Conservation (phyloP, 2,329 filamentous ascomycete genomes). For the Pseudodiploospora longispora region DNA sequence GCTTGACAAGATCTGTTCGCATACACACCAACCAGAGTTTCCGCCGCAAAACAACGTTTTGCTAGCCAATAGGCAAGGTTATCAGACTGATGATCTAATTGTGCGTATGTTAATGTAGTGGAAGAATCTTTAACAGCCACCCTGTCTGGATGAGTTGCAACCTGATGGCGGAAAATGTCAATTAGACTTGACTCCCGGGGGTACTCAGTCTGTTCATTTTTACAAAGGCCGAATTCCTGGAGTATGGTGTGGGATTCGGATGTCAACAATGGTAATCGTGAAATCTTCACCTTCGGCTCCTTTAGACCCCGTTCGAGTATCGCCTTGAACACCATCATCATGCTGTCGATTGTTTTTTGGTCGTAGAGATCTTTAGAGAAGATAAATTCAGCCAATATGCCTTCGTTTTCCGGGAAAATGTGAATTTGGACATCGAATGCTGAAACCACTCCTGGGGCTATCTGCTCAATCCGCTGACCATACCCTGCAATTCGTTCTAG, state of each 20-base stretch:
- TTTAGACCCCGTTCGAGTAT: conserved; percentile 11
- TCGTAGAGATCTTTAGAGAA: conserved; percentile 16
- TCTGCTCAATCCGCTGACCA: conserved; percentile 6
- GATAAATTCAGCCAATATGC: conserved; percentile 6
- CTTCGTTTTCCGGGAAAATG: conserved; percentile 11
- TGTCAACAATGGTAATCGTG: conserved; percentile 1
- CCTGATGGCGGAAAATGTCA: conserved; percentile 16
- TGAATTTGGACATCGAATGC: conserved; percentile 18
- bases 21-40: conserved; percentile 12
- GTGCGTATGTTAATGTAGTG: conserved; percentile 9
- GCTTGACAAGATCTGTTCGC: conserved; percentile 12
- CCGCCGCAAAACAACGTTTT: neutral
- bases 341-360: conserved; percentile 10
- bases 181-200: conserved; percentile 13
- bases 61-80: conserved; percentile 10
- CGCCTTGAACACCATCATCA: conserved; percentile 10
- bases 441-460: conserved; percentile 2
- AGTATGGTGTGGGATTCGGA: conserved; percentile 2
- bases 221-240: conserved; percentile 9
- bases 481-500: conserved; percentile 12
- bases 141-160: conserved; percentile 1
- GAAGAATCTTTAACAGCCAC: conserved; percentile 14
- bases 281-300: conserved; percentile 5
- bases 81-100: conserved; percentile 12
- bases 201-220: conserved; percentile 9